Base-by-base conservation (phyloP, 495 filamentous ascomycete genomes). In the Barbatosphaeria neglecta region DNA sequence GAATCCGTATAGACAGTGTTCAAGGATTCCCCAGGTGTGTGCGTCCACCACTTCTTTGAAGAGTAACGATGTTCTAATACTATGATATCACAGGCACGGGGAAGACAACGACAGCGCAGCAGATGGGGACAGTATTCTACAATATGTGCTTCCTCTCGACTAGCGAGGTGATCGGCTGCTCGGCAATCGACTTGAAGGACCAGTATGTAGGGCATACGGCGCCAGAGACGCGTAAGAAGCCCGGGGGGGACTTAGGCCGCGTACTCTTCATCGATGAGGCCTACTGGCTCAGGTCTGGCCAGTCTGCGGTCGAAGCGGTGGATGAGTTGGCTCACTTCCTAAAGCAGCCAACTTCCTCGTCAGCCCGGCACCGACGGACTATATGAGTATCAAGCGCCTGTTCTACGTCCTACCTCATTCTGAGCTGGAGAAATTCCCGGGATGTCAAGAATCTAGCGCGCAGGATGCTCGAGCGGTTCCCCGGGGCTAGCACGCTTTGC, bases 111-210 rank as follows among this genome's bases (percentile, higher is more conserved):
- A 84, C 80, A 1, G 83, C 84, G 0, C 54, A 71, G 38, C 78
- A 72, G 45, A 79, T 88, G 69, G 83, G 83, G 2, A 68, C 81
- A 47, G 60, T 88, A 0, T 87, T 74, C 56, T 85, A 82, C 48
- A 73, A 84, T 48, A 73, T 82, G 69, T 76, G 78, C 0, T 68
- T 83, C 15, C 57, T 84, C 2, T 47, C 67, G 1, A 69, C 67
- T 0, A 58, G 51, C 3, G 72, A 74, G 31, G 77, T 83, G 0
- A 52, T 80, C 6, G 76, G 81, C 42, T 67, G 63, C 43, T 81
- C 78, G 4, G 73, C 77, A 0, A 67, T 74, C 0, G 72, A 83
- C 28, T 50, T 84, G 0, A 64, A 83, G 3, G 79, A 74, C 17
- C 58, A 75, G 48, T 78, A 69, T 41, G 54, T 77, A 6, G 79